These are phyloP conservation scores for Solanum pimpinellifolium DNA, from an alignment of 257 asterid genomes.

Conservation along the genomic window DNA sequence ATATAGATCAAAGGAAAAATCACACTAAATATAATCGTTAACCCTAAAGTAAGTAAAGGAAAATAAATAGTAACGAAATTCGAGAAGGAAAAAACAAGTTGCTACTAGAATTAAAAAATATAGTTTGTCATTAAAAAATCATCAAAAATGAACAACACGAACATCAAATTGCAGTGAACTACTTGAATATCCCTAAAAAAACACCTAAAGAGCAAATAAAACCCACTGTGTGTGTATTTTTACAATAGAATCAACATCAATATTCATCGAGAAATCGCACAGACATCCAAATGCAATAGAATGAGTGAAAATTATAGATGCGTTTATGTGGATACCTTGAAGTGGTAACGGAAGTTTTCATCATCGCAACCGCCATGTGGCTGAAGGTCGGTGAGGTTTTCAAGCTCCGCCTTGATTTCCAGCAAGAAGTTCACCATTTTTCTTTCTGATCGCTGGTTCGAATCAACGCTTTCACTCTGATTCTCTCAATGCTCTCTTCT, in stretches of 20 bases:
- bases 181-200: neutral
- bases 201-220: neutral
- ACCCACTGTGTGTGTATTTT: neutral
- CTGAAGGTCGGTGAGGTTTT: conserved; percentile 64
- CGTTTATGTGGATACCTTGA: conserved; percentile 33
- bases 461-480: neutral
- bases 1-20: neutral
- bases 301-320: neutral
- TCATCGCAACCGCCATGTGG: conserved; percentile 78
- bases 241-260: neutral
- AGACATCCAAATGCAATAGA: neutral
- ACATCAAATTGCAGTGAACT: neutral
- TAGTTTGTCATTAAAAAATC: neutral
- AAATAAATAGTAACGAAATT: neutral
- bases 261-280: neutral
- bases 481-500: neutral
- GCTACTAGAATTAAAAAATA: neutral
- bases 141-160: neutral
- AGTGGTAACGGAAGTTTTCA: conserved; percentile 51
- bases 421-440: conserved; percentile 62
- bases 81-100: neutral
- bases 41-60: neutral
- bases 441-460: neutral
- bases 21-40: neutral
- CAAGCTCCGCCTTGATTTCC: conserved; percentile 71